Conservation (phyloP, 495 filamentous ascomycete species). For the Trichoderma reesei region DNA sequence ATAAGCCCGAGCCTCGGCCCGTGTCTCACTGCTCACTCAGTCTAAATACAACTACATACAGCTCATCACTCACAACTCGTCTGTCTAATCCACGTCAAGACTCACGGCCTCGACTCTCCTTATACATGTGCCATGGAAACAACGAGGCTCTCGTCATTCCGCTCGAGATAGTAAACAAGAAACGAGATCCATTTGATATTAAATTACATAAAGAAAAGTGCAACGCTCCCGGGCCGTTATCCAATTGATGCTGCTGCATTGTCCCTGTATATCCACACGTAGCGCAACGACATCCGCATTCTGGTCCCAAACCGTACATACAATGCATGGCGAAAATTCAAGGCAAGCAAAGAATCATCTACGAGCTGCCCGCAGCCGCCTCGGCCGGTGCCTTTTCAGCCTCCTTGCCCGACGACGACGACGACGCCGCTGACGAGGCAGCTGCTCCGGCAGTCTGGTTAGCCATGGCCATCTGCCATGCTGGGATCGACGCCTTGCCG, state of each 20-base stretch:
- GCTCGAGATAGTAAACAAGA: not conserved
- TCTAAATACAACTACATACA: no score
- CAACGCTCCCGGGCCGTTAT: not conserved
- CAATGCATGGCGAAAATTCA: not conserved
- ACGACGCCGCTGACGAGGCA: constrained; percentile 13
- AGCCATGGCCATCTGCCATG: constrained; percentile 78
- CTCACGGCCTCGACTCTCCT: no score
- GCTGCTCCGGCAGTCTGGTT: constrained; percentile 37
- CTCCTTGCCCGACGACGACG: constrained; percentile 10
- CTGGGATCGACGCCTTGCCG: constrained; percentile 66
- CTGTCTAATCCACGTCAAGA: no score
- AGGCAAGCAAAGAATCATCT: not conserved
- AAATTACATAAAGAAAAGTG: not conserved
- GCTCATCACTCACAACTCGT: no score
- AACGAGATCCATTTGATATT: not conserved
- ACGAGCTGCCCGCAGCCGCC: constrained; percentile 16
- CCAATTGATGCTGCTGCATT: not conserved
- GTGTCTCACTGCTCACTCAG: not conserved
- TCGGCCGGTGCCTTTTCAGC: constrained; percentile 18
- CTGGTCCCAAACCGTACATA: not conserved
- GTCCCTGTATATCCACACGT: not conserved
- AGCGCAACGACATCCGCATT: not conserved
- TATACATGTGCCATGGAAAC: no score
- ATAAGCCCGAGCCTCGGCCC: not conserved
- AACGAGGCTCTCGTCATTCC: no score